Conservation (phyloP, 2,329 filamentous ascomycete species). For the Zymoseptoria brevis region DNA sequence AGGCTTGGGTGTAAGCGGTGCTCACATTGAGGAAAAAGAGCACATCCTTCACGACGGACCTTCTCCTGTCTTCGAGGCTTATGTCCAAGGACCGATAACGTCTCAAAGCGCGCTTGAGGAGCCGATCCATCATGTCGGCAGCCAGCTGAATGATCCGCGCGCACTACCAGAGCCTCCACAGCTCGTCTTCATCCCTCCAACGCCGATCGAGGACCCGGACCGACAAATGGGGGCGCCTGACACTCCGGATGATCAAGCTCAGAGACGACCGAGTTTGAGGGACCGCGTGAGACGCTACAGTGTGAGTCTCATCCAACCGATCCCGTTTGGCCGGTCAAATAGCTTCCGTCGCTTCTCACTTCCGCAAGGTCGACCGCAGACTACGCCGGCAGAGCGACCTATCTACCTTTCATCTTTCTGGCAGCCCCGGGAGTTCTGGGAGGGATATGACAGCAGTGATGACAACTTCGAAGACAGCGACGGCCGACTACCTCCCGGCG, state of each 20-base stretch:
- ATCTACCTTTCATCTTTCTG: conserved; percentile 51
- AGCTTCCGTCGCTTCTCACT: conserved; percentile 10
- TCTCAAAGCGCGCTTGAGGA: conserved; percentile 5
- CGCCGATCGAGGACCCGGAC: conserved; percentile 42
- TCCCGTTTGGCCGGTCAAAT: conserved; percentile 28
- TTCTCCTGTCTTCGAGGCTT: conserved; percentile 11
- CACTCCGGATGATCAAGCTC: conserved; percentile 1
- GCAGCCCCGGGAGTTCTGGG: conserved; percentile 57
- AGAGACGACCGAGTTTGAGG: conserved; percentile 34
- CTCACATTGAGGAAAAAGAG: background rate
- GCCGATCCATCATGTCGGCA: conserved; percentile 37
- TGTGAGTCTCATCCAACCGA: conserved; percentile 36
- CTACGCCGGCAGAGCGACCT: conserved; percentile 19
- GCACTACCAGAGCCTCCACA: conserved; percentile 50
- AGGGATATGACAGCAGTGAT: conserved; percentile 42
- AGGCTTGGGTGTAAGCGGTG: background rate
- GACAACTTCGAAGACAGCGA: conserved; percentile 28
- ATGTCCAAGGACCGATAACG: conserved; percentile 10
- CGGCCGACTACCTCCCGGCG: conserved; percentile 34
- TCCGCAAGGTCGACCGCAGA: background rate
- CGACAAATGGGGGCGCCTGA: conserved; percentile 26
- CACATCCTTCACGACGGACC: conserved; percentile 2
- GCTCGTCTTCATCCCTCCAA: conserved; percentile 49
- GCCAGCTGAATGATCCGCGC: conserved; percentile 52
- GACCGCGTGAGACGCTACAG: conserved; percentile 41